A percentile compares a stretch with the other conserved stretches of the same genome.
These are phyloP conservation scores for Candida caryicola DNA, from an alignment of 805 yeast species.

Conservation along the genomic window DNA sequence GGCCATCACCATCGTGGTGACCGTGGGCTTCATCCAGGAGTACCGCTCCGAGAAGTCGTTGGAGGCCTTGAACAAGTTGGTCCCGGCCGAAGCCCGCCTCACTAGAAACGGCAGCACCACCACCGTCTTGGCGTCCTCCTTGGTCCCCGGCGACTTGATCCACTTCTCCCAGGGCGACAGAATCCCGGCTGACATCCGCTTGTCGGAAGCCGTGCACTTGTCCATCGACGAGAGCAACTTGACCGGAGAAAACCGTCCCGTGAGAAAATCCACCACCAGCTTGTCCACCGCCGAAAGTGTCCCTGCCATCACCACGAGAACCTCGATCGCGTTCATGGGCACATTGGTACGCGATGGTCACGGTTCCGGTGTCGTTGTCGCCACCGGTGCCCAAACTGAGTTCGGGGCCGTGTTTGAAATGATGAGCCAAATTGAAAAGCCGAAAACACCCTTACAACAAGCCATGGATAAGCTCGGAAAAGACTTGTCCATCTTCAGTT, in stretches of 20 bases:
- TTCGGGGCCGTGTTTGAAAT: constrained; percentile 93
- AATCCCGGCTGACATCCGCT: constrained; percentile 91
- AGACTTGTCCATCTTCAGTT: constrained; percentile 81
- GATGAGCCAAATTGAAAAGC: constrained; percentile 94
- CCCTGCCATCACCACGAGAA: constrained; percentile 65
- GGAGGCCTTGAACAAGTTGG: constrained; percentile 87
- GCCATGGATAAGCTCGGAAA: constrained; percentile 96
- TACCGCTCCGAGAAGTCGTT: constrained; percentile 92
- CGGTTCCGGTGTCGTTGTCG: constrained; percentile 90
- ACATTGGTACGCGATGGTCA: constrained; percentile 95
- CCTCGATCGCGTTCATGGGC: constrained; percentile 91
- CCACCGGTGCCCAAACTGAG: constrained; percentile 85
- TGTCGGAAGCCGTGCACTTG: constrained; percentile 74
- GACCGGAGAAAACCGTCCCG: constrained; percentile 94
- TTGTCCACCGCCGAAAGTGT: constrained; percentile 32
- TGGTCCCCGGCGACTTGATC: constrained; percentile 96
- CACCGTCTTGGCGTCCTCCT: constrained; percentile 76
- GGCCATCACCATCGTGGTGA: constrained; percentile 89
- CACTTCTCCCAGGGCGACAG: constrained; percentile 90
- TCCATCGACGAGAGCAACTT: constrained; percentile 89
- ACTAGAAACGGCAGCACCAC: constrained; percentile 78
- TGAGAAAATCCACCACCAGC: constrained; percentile 56
- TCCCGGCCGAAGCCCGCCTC: constrained; percentile 94
- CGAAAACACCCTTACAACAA: constrained; percentile 93
- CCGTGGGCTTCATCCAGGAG: constrained; percentile 97